Base-by-base conservation (phyloP, 2,329 filamentous ascomycete genomes). In the Pseudocercospora cruenta region DNA sequence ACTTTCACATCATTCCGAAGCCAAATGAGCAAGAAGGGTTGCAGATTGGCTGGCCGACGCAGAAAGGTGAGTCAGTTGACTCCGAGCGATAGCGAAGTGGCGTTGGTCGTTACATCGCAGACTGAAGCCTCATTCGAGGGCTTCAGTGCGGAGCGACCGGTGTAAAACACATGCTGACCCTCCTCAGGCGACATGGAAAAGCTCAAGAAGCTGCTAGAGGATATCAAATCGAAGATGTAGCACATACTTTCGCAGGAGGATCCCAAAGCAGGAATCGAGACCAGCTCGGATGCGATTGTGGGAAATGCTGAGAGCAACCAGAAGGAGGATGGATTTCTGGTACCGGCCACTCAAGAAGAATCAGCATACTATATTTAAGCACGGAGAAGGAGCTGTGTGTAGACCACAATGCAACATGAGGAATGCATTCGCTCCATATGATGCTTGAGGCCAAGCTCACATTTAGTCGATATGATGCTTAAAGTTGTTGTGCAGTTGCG, bases 1-100 rank as follows among this genome's bases (percentile, higher is more conserved):
- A 73, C 58, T 94, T 99, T 80, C 95, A 99, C 77, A 90, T 98
- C 88, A 99, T 99, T 69, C 95, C 95, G 39, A 99, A 99, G 85
- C 94, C 95, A 60, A 96, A 92, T 75, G 83, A 89, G 74, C 76
- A 84, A 39, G 91, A 98, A 78, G 95, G 95, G 6, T 83, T 99
- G 60, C 88, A 86, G 4, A 85, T 98, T 72, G 79, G 81, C 36
- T 99, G 95, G 95, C 93, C 94, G 21, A 83, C 89, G 69, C 86
- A 92, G 80, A 80, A 83, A 67, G 86, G 86, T 1, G 90, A 36
- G 33, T 16, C 10, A 3, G 4, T 2, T 31, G 28, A 31, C 28
- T 31, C 28, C 31, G 10, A 33, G 9, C 8, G 31, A 36, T 16
- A 2, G 9, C 31, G 10, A 12, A n/a, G n/a, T 12, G 9, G 1